Conservation (phyloP, 148 eudicot genomes). For the Rheum nobile region DNA sequence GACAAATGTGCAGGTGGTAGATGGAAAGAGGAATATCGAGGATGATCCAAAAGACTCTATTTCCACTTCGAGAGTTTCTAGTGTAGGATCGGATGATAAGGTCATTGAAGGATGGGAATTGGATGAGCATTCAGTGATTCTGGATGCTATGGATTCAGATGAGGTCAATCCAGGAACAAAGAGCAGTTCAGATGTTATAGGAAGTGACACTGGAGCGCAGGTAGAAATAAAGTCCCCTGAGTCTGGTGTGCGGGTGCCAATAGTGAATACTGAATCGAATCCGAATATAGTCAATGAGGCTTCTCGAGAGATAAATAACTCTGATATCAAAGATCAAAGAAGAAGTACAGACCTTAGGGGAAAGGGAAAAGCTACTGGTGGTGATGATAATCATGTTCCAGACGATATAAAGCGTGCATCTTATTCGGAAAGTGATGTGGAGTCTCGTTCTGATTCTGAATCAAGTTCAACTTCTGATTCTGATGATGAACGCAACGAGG, state of each 20-base stretch:
- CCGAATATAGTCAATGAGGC: conserved; percentile 11
- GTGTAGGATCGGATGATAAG: conserved; percentile 22
- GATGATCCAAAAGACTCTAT: conserved; percentile 17
- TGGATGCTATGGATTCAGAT: conserved; percentile 11
- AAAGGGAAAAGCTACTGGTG: conserved; percentile 11
- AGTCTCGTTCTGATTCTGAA: conserved; percentile 57
- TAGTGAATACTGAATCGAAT: not conserved
- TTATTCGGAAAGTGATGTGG: conserved; percentile 40
- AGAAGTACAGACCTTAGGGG: conserved; percentile 13
- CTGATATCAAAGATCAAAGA: conserved; percentile 13
- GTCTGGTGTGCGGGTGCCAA: conserved; percentile 6
- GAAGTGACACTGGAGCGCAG: conserved; percentile 10
- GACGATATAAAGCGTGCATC: conserved; percentile 24
- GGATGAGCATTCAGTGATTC: conserved; percentile 12
- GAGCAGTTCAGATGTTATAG: conserved; percentile 9
- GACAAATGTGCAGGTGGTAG: conserved; percentile 16
- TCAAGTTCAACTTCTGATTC: conserved; percentile 64
- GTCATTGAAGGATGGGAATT: conserved; percentile 20
- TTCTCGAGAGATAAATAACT: conserved; percentile 13
- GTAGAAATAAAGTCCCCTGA: conserved; percentile 8
- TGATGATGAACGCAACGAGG: conserved; percentile 64
- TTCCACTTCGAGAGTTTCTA: conserved; percentile 17
- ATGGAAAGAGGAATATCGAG: conserved; percentile 17
- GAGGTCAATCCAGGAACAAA: conserved; percentile 13
- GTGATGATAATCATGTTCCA: conserved; percentile 14